Conservation (phyloP, 805 yeast species). For the Yarrowia sp. region DNA sequence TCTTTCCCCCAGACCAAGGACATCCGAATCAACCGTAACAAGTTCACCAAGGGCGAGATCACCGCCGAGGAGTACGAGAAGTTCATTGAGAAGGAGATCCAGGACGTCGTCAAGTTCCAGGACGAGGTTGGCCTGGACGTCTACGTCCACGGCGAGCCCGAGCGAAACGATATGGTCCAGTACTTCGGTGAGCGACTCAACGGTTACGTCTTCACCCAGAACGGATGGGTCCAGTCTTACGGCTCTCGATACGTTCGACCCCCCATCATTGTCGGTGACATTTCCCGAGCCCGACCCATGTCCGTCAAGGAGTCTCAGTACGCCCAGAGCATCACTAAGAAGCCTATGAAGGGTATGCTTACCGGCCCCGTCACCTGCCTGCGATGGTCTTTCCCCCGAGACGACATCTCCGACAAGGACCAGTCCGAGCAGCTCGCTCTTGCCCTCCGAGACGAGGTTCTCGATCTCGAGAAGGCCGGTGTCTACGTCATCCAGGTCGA, state of each 20-base stretch:
- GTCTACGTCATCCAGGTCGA: conserved; percentile 97
- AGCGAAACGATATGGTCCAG: conserved; percentile 99
- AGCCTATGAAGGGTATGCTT: conserved; percentile 99
- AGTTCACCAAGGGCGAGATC: conserved; percentile 94
- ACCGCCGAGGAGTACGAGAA: conserved; percentile 92
- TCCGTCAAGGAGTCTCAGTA: conserved; percentile 98
- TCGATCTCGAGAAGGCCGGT: conserved; percentile 98
- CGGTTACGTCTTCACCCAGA: conserved; percentile 97
- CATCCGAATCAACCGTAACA: conserved; percentile 97
- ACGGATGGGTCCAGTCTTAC: conserved; percentile 99
- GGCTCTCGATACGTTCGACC: conserved; percentile 99
- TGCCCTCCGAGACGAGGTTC: conserved; percentile 97
- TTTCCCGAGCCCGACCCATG: conserved; percentile 97
- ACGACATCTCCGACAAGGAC: conserved; percentile 86
- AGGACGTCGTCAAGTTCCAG: conserved; percentile 95
- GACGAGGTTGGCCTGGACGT: conserved; percentile 98
- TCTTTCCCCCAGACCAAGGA: conserved; percentile 99
- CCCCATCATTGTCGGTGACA: conserved; percentile 98
- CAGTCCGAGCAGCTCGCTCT: conserved; percentile 97
- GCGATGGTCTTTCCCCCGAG: conserved; percentile 99
- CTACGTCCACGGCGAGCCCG: conserved; percentile 99
- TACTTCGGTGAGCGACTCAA: conserved; percentile 98
- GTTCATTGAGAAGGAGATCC: conserved; percentile 96
- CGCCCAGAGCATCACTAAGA: conserved; percentile 93
- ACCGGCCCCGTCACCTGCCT: conserved; percentile 99